Base-by-base conservation (phyloP, 257 asterid species). In the Gynochthodes officinalis region DNA sequence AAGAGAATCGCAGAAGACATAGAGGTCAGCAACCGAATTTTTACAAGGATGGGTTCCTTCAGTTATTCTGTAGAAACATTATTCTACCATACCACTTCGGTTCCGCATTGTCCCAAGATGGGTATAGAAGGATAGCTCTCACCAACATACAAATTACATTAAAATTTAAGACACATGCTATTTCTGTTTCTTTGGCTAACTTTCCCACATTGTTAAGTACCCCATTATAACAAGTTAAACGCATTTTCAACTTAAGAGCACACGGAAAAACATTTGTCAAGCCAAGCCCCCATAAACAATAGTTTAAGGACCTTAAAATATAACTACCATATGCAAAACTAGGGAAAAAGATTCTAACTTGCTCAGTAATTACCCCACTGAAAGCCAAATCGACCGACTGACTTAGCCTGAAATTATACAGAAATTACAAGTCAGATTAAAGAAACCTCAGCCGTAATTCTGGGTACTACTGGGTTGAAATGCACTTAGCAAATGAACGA, bases 321-420 rank as follows among this genome's bases (percentile, higher is more conserved):
- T 7, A 2, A 50, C 5, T 1, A 30, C 23, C 32, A 42, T 10
- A 4, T n/a, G 54, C 21, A 25, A 8, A 44, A 13, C 5, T 6
- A 2, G 1, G 35, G 14, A 40, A 44, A 60, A 57, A 0, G 11
- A 57, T 65, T 37, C 28, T 30, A 60, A 62, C 65, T 39, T 63
- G n/a, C 7, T 4, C 19, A 32, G 53, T 42, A 23, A 46, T 88
- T 84, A 88, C 98, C 98, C 77, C 90, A 90, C 32, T 86, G 82
- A 70, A 89, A 73, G 44, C 97, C 94, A 48, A 57, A 79, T 46
- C 78, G 80, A 72, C 95, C 93, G 30, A 83, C 79, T 43, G 88
- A 81, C 75, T 80, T 87, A 48, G 84, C 94, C 96, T 92, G 90
- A 83, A 86, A 54, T 63, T 39, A 27, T 16, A 70, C 63, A 15